Conservation (phyloP, 306 rosid genomes). For the Cucumis cinereus region DNA sequence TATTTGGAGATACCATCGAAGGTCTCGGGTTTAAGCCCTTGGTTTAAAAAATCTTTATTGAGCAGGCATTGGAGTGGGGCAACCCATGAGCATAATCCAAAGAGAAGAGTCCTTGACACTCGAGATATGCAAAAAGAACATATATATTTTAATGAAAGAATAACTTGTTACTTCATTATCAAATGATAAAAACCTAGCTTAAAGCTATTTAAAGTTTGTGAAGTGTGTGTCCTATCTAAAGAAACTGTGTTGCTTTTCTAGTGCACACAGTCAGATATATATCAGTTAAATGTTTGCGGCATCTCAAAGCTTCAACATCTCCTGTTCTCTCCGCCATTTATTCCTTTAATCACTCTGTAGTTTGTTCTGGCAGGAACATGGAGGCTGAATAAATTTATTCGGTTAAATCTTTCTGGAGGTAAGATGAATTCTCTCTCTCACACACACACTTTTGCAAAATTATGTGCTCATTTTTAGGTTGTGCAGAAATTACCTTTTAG, state of each 20-base stretch:
- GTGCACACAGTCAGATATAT: not conserved
- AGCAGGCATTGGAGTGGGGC: not conserved
- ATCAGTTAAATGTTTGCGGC: not conserved
- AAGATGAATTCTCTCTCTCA: constrained; percentile 13
- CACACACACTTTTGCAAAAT: not conserved
- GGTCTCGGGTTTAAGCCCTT: not conserved
- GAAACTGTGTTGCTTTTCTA: not conserved
- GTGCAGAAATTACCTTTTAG: not conserved
- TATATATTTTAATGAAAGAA: not conserved
- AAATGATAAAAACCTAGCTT: not conserved
- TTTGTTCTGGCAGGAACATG: constrained; percentile 46
- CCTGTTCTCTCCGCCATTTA: not conserved
- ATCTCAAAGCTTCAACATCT: not conserved
- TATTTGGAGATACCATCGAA: not conserved
- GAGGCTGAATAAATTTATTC: constrained; percentile 26
- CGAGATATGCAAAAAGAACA: not conserved
- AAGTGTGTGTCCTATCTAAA: not conserved
- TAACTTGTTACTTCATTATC: not conserved
- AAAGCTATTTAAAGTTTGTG: not conserved
- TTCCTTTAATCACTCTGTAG: constrained; percentile 2
- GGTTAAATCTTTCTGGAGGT: constrained; percentile 37
- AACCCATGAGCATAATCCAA: not conserved
- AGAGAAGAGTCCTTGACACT: not conserved
- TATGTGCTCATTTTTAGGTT: not conserved
- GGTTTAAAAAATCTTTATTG: not conserved